Conservation (phyloP, 2,329 filamentous ascomycete species). For the Chaetomiaceae sp. region DNA sequence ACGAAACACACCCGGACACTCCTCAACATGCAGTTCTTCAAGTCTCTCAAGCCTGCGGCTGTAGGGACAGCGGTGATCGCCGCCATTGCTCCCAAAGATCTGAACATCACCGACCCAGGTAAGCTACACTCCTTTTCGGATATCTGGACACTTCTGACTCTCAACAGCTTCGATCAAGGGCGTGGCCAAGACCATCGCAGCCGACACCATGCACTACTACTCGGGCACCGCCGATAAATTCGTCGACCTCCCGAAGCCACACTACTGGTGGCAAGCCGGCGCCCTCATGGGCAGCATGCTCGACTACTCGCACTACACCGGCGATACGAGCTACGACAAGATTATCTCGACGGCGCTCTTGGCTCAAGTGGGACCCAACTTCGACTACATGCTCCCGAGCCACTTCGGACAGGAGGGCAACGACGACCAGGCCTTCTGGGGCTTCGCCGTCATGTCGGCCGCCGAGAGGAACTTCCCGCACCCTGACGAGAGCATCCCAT, state of each 20-base stretch:
- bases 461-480: conserved; percentile 65
- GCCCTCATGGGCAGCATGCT: conserved; percentile 64
- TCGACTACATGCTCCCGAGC: conserved; percentile 56
- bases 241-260: conserved; percentile 60
- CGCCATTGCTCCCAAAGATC: conserved; percentile 28
- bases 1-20: neutral
- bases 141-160: neutral
- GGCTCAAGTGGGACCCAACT: conserved; percentile 52
- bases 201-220: conserved; percentile 61
- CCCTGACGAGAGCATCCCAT: conserved; percentile 50
- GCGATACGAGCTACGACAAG: conserved; percentile 58
- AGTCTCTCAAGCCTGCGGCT: conserved; percentile 24
- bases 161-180: conserved; percentile 55
- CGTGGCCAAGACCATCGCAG: conserved; percentile 57
- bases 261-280: conserved; percentile 66
- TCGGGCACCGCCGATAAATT: conserved; percentile 53
- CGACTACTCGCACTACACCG: conserved; percentile 65
- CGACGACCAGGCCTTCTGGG: conserved; percentile 74
- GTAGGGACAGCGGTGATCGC: conserved; percentile 22
- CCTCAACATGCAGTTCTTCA: conserved; percentile 28
- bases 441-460: conserved; percentile 61
- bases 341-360: conserved; percentile 55
- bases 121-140: conserved; percentile 23
- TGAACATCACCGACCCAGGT: conserved; percentile 38
- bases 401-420: conserved; percentile 63